Percentiles rank a stretch among this genome's conserved stretches.
Conservation (phyloP, 768 basidiomycete genomes). For the Termitomyces sp. region DNA sequence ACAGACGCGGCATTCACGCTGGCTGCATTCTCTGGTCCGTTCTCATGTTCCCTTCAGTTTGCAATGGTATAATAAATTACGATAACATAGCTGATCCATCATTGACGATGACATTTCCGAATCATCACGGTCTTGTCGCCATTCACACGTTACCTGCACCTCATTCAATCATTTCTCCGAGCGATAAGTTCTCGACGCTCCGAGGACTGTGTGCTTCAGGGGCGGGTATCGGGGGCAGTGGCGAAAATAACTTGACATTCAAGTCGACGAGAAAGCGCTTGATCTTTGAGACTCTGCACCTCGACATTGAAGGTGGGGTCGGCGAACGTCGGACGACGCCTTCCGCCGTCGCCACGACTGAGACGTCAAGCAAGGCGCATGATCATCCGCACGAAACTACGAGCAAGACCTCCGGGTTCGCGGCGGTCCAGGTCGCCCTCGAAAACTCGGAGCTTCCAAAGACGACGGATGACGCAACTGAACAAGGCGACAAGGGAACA, state of each 20-base stretch:
- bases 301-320: slow-evolving; percentile 84
- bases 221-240: slow-evolving; percentile 51
- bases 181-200: slow-evolving; percentile 77
- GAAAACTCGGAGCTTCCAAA: slow-evolving; percentile 25
- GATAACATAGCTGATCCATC: slow-evolving; percentile 63
- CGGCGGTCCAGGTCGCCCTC: slow-evolving; percentile 39
- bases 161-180: slow-evolving; percentile 68
- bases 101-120: slow-evolving; percentile 67
- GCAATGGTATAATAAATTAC: background rate
- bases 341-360: slow-evolving; percentile 16
- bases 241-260: slow-evolving; percentile 96
- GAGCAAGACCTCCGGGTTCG: slow-evolving; percentile 18
- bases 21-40: slow-evolving; percentile 70
- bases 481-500: slow-evolving; percentile 6
- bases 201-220: slow-evolving; percentile 68
- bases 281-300: slow-evolving; percentile 86
- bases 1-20: slow-evolving; percentile 73
- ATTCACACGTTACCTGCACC: slow-evolving; percentile 74
- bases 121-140: slow-evolving; percentile 81
- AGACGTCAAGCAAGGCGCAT: slow-evolving; percentile 10
- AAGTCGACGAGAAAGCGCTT: slow-evolving; percentile 85
- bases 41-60: background rate
- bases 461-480: background rate
- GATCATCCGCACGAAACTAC: background rate
- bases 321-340: slow-evolving; percentile 67